Percentiles rank a stretch among this genome's conserved stretches.
These are phyloP conservation scores for Dictyostelium discoideum DNA, from an alignment of 78 protist species.

Conservation along the genomic window DNA sequence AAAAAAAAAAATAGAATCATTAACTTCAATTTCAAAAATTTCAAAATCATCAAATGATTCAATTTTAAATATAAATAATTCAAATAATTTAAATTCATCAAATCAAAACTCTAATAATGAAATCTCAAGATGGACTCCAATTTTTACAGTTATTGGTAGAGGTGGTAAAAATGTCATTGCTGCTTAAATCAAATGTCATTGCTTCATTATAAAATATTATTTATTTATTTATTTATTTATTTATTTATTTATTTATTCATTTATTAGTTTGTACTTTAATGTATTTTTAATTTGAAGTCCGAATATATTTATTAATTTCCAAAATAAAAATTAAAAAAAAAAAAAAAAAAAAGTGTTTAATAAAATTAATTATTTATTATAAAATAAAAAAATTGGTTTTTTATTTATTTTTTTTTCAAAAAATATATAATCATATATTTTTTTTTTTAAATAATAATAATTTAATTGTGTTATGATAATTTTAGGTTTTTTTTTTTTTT, in stretches of 20 bases:
- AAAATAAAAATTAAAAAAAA: neutral
- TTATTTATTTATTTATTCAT: too few species aligned
- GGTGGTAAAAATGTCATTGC: neutral
- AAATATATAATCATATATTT: too few species aligned
- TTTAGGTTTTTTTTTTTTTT: too few species aligned
- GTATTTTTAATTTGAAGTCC: neutral
- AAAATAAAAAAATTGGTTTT: too few species aligned
- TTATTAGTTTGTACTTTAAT: neutral
- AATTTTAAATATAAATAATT: neutral
- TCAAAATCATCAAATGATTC: neutral
- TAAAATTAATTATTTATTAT: too few species aligned
- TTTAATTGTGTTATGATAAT: too few species aligned
- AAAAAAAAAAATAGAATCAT: neutral
- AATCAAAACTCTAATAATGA: neutral
- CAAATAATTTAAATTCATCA: neutral
- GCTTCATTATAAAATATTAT: too few species aligned
- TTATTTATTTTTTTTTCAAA: too few species aligned
- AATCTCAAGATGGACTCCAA: neutral
- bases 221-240: too few species aligned
- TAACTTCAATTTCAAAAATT: neutral
- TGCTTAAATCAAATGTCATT: neutral
- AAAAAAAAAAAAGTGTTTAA: too few species aligned
- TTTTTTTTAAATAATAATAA: too few species aligned
- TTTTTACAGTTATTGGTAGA: neutral
- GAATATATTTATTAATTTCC: neutral